phyloP scores from a whole-genome alignment of 805 yeast species.

The Saturnispora kantuleensis region DNA sequence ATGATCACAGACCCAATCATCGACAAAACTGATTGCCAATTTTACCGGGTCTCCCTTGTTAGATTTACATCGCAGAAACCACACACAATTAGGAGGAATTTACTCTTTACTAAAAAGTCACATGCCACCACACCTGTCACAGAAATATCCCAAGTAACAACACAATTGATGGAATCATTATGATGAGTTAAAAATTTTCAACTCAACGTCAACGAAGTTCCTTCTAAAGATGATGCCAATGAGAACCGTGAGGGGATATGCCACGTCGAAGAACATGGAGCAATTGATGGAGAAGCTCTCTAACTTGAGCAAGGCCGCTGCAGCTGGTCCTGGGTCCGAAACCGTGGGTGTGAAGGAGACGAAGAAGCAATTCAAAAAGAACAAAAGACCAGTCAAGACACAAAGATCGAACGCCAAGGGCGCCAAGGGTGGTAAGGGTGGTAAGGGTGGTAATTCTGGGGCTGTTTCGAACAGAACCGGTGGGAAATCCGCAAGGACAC shows the following conservation, averaged over 20 bases:
- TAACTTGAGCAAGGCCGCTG: constrained; percentile 4
- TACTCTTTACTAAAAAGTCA: too few relatives aligned
- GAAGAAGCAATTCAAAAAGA: constrained; percentile 2
- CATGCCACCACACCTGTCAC: too few relatives aligned
- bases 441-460: neutral
- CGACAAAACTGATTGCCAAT: too few relatives aligned
- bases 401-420: neutral
- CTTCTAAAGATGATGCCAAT: constrained; percentile 3
- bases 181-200: neutral
- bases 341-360: neutral
- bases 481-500: neutral
- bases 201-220: neutral
- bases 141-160: too few relatives aligned
- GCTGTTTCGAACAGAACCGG: constrained; percentile 1
- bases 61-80: too few relatives aligned
- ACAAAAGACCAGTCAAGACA: neutral
- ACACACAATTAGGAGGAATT: neutral
- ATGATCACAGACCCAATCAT: too few relatives aligned
- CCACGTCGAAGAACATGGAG: constrained; percentile 6
- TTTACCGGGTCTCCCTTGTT: too few relatives aligned
- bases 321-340: neutral
- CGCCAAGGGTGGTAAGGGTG: constrained; percentile 1
- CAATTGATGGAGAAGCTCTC: constrained; percentile 5
- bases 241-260: constrained; percentile 6
- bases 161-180: too few relatives aligned